Percentiles rank a stretch among this genome's conserved stretches.
Evolutionary conservation across 495 filamentous ascomycete species (phyloP).

Genomic region (Neurospora cerealis): DNA sequence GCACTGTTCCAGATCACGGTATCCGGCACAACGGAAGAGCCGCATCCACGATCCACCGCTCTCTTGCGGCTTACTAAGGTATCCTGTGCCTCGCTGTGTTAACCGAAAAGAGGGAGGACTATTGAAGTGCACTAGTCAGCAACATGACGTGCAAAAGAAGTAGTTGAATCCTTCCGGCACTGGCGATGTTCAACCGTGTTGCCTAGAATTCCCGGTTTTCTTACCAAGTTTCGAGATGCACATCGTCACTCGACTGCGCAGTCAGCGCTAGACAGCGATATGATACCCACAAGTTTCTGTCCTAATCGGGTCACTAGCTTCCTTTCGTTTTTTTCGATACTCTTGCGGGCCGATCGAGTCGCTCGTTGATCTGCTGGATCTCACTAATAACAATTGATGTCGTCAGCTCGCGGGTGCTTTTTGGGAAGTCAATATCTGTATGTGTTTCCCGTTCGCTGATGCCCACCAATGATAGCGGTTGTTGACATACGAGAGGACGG

Average conservation of each 20-base stretch:
- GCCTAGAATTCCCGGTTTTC: neutral
- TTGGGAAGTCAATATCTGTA: neutral
- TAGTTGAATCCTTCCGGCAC: neutral
- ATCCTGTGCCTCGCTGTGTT: neutral
- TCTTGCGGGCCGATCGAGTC: neutral
- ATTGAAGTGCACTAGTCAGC: neutral
- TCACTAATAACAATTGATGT: neutral
- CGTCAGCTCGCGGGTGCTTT: neutral
- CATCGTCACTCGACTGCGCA: neutral
- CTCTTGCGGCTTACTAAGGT: neutral
- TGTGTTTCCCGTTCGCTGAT: neutral
- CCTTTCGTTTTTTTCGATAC: neutral
- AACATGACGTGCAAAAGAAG: neutral
- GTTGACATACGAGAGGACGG: neutral
- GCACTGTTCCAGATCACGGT: neutral
- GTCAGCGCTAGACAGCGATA: neutral
- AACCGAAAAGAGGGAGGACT: neutral
- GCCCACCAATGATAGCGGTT: neutral
- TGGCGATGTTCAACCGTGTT: neutral
- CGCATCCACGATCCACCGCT: neutral
- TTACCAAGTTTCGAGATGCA: neutral
- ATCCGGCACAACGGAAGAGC: neutral
- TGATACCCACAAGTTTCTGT: neutral
- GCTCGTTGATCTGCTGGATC: neutral
- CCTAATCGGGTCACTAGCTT: neutral